Evolutionary conservation across 1,284 basidiomycete species (phyloP).

Genomic region (Cryptococcus sp.): DNA sequence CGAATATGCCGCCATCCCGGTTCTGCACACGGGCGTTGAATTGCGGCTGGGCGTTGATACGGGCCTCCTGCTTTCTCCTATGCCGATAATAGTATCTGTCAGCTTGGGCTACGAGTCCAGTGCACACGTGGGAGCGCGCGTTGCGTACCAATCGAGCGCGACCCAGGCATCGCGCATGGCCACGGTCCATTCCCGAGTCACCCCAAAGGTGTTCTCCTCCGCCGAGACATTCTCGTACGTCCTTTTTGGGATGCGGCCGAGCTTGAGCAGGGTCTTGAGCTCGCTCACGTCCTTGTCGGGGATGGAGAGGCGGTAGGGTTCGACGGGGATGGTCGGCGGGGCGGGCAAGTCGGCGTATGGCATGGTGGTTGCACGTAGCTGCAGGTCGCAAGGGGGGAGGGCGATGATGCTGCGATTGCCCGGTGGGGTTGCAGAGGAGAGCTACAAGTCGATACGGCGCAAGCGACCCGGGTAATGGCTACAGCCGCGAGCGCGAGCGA

Average conservation of each 20-base stretch:
- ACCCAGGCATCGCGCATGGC: constrained; percentile 23
- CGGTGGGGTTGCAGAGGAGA: too few relatives aligned
- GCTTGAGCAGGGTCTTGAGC: constrained; percentile 28
- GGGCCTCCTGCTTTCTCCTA: constrained; percentile 28
- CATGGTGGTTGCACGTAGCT: too few relatives aligned
- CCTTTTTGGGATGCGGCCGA: constrained; percentile 17
- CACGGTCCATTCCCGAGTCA: constrained; percentile 21
- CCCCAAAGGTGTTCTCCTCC: constrained; percentile 17
- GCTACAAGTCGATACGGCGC: too few relatives aligned
- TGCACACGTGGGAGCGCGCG: neutral
- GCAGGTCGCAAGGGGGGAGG: too few relatives aligned
- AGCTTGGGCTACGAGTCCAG: neutral
- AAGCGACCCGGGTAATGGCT: too few relatives aligned
- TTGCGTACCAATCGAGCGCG: constrained; percentile 25
- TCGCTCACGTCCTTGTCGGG: constrained; percentile 35
- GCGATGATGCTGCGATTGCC: too few relatives aligned
- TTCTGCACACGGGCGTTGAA: constrained; percentile 28
- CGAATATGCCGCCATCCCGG: constrained; percentile 27
- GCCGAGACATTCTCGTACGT: constrained; percentile 38
- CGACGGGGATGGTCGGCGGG: constrained; percentile 27
- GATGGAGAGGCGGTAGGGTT: constrained; percentile 27
- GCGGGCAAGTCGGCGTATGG: constrained; percentile 17
- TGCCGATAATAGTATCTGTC: neutral
- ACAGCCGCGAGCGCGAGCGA: too few relatives aligned
- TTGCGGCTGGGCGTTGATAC: constrained; percentile 29